These are phyloP conservation scores for Malus hybrid DNA, from an alignment of 331 rosid genomes.

Conservation along the genomic window DNA sequence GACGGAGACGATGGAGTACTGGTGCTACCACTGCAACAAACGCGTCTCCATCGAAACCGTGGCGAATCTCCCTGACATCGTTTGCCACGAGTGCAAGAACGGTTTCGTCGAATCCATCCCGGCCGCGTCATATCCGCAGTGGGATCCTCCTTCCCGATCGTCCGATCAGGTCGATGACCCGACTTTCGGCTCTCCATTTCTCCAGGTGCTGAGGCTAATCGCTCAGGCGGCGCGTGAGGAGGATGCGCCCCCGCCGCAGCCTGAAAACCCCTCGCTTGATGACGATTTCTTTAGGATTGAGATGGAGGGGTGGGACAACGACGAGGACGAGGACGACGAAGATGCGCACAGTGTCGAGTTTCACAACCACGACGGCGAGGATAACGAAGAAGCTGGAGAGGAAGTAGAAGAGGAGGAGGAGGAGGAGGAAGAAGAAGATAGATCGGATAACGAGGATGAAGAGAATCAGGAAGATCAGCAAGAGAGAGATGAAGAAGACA, in stretches of 20 bases:
- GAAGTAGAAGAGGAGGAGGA: slow-evolving; percentile 26
- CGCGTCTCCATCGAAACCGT: slow-evolving; percentile 62
- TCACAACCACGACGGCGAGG: slow-evolving; percentile 26
- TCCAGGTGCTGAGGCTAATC: slow-evolving; percentile 64
- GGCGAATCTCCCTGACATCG: slow-evolving; percentile 46
- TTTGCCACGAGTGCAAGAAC: slow-evolving; percentile 75
- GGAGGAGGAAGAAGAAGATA: slow-evolving; percentile 16
- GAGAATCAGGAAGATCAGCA: slow-evolving; percentile 13
- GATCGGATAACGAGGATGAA: slow-evolving; percentile 45
- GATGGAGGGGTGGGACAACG: slow-evolving; percentile 64
- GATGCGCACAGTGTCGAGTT: slow-evolving; percentile 16
- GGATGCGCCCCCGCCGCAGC: slow-evolving; percentile 56
- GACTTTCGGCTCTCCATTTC: slow-evolving; percentile 48
- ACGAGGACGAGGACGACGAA: slow-evolving; percentile 34
- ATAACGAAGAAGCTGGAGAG: slow-evolving; percentile 23
- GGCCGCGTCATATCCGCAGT: slow-evolving; percentile 18
- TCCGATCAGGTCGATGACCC: slow-evolving; percentile 47
- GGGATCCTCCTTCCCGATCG: slow-evolving; percentile 21
- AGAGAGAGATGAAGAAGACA: slow-evolving; percentile 44
- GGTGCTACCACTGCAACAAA: slow-evolving; percentile 82
- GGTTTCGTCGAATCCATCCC: slow-evolving; percentile 73
- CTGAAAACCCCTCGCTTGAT: slow-evolving; percentile 34
- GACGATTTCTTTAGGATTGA: slow-evolving; percentile 70
- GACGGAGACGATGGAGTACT: slow-evolving; percentile 27
- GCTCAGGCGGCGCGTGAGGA: slow-evolving; percentile 69